These are phyloP conservation scores for Cinnamomum chago DNA, from an alignment of 164 flowering plant genomes.

Conservation along the genomic window DNA sequence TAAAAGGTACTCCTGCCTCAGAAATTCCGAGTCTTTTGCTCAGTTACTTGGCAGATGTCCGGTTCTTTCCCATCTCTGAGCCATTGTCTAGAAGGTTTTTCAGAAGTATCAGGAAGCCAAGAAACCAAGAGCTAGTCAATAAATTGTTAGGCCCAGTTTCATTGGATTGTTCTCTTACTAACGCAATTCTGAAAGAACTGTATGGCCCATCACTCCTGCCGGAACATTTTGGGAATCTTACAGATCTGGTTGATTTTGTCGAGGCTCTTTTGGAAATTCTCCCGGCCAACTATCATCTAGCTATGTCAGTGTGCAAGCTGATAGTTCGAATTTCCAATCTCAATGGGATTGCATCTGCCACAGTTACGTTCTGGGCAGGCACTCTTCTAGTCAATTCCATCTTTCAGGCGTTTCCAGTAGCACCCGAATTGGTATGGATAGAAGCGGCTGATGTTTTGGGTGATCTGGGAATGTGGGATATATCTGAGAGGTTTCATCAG, in stretches of 20 bases:
- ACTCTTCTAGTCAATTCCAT: slow-evolving; percentile 55
- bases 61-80: slow-evolving; percentile 23
- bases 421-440: slow-evolving; percentile 69
- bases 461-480: slow-evolving; percentile 25
- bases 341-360: slow-evolving; percentile 20
- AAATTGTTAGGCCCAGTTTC: slow-evolving; percentile 54
- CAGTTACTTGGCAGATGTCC: slow-evolving; percentile 33
- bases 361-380: slow-evolving; percentile 62
- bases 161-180: slow-evolving; percentile 42
- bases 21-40: slow-evolving; percentile 31
- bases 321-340: slow-evolving; percentile 17
- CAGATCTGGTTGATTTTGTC: slow-evolving; percentile 63
- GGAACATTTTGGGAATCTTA: slow-evolving; percentile 26
- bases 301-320: slow-evolving; percentile 45
- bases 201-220: slow-evolving; percentile 75
- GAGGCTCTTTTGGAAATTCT: slow-evolving; percentile 56
- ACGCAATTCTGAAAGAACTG: slow-evolving; percentile 61
- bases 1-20: slow-evolving; percentile 21
- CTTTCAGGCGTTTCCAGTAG: slow-evolving; percentile 54
- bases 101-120: slow-evolving; percentile 42
- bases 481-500: slow-evolving; percentile 47
- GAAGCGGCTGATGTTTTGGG: slow-evolving; percentile 52
- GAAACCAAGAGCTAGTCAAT: slow-evolving; percentile 47
- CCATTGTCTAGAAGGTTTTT: slow-evolving; percentile 59
- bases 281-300: slow-evolving; percentile 63